Evolutionary conservation across 495 filamentous ascomycete genomes (phyloP).

Genomic region (Talaromyces borbonicus): DNA sequence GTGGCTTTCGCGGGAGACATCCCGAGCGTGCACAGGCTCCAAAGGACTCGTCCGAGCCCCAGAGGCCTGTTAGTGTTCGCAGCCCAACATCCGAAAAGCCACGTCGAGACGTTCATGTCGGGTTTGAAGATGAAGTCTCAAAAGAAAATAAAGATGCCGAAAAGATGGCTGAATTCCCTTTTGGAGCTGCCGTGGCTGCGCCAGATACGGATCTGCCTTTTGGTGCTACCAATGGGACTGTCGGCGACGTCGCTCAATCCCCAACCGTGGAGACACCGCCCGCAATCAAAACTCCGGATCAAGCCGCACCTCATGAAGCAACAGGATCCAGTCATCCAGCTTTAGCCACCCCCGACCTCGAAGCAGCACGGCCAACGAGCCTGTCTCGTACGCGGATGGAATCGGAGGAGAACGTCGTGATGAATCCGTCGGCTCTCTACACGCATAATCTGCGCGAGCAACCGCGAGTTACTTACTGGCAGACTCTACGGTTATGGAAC

Average conservation of each 20-base stretch:
- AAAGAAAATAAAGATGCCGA: constrained; percentile 7
- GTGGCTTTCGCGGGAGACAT: constrained; percentile 27
- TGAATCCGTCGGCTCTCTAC: constrained; percentile 34
- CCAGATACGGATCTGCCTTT: no score
- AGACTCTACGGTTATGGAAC: constrained; percentile 63
- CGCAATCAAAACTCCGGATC: no score
- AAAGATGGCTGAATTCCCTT: background rate
- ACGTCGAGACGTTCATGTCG: constrained; percentile 39
- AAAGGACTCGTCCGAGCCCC: constrained; percentile 1
- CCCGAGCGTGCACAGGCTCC: constrained; percentile 9
- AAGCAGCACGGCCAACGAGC: background rate
- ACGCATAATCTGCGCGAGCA: constrained; percentile 48
- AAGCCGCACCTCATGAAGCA: background rate
- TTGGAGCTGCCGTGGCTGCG: background rate
- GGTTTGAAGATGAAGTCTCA: constrained; percentile 40
- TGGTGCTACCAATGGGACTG: no score
- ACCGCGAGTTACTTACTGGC: constrained; percentile 56
- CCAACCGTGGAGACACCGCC: no score
- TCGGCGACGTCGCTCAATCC: no score
- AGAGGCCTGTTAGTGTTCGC: constrained; percentile 10
- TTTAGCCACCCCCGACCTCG: background rate
- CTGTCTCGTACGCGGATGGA: background rate
- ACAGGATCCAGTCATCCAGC: background rate
- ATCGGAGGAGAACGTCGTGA: constrained; percentile 5
- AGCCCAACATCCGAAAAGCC: constrained; percentile 8